A percentile compares a stretch with the other conserved stretches of the same genome.
Evolutionary conservation across 257 asterid species (phyloP).

Genomic region (Petunia secreta): DNA sequence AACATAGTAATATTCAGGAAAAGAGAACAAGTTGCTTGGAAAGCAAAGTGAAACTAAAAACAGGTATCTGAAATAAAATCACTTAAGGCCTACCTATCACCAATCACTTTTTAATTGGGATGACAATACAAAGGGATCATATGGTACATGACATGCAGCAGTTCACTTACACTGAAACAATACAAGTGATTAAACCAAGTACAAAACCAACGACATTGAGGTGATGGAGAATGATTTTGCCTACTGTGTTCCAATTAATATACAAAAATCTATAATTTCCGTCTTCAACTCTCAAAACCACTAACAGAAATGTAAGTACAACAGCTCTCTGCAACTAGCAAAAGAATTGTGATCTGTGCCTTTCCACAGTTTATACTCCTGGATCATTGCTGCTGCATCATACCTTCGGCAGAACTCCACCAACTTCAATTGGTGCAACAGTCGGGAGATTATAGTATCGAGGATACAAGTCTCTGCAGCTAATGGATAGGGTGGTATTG

Average conservation of each 20-base stretch:
- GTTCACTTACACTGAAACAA: background rate
- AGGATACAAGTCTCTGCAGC: conserved; percentile 1
- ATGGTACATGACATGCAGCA: background rate
- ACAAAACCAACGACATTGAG: background rate
- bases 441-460: background rate
- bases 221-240: background rate
- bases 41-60: background rate
- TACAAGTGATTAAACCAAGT: background rate
- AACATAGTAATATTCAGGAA: no score
- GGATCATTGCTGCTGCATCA: background rate
- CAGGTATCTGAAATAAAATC: background rate
- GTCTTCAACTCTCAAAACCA: conserved; percentile 13
- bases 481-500: conserved; percentile 65
- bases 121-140: background rate
- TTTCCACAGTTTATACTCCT: background rate
- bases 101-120: background rate
- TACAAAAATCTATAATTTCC: background rate
- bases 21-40: background rate
- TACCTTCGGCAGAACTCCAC: background rate
- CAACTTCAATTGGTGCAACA: background rate
- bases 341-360: background rate
- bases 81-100: background rate
- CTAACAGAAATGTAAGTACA: conserved; percentile 10
- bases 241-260: background rate
- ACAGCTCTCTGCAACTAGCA: background rate